Conservation (phyloP, 1,139 yeast genomes). For the Hemisphaericaspora xylanilytica region DNA sequence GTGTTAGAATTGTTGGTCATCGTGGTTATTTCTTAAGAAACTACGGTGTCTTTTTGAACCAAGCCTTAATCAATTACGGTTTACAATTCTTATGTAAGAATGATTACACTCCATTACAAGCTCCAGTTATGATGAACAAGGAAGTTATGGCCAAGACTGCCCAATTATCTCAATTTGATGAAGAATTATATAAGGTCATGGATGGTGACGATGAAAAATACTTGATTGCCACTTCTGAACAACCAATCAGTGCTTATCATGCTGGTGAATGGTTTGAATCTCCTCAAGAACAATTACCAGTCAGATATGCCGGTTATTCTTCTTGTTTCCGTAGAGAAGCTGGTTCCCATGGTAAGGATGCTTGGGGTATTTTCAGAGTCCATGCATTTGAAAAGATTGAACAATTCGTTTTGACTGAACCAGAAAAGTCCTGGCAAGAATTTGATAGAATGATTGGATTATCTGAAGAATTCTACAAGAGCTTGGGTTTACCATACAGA, state of each 20-base stretch:
- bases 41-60: slow-evolving; percentile 95
- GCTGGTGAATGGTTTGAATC: slow-evolving; percentile 98
- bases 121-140: slow-evolving; percentile 99
- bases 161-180: slow-evolving; percentile 95
- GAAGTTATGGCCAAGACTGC: slow-evolving; percentile 99
- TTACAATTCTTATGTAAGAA: slow-evolving; percentile 75
- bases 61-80: slow-evolving; percentile 96
- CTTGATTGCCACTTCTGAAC: slow-evolving; percentile 97
- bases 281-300: slow-evolving; percentile 95
- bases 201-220: slow-evolving; percentile 98
- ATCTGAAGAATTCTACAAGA: slow-evolving; percentile 91
- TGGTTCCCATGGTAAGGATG: slow-evolving; percentile 98
- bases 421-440: slow-evolving; percentile 97
- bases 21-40: slow-evolving; percentile 96
- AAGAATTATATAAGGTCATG: slow-evolving; percentile 91
- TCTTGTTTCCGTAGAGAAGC: slow-evolving; percentile 99
- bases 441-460: slow-evolving; percentile 90
- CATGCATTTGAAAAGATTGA: slow-evolving; percentile 98
- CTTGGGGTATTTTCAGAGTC: slow-evolving; percentile 99
- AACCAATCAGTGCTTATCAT: slow-evolving; percentile 98
- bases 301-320: slow-evolving; percentile 95
- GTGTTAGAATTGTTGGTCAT: slow-evolving; percentile 96
- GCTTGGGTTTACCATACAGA: slow-evolving; percentile 91
- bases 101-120: slow-evolving; percentile 89
- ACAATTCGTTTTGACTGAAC: slow-evolving; percentile 93